Evolutionary conservation across 2,329 filamentous ascomycete genomes (phyloP), one percentile per base, ranked within the genome.

Genomic region (Calonectria pauciramosa): DNA sequence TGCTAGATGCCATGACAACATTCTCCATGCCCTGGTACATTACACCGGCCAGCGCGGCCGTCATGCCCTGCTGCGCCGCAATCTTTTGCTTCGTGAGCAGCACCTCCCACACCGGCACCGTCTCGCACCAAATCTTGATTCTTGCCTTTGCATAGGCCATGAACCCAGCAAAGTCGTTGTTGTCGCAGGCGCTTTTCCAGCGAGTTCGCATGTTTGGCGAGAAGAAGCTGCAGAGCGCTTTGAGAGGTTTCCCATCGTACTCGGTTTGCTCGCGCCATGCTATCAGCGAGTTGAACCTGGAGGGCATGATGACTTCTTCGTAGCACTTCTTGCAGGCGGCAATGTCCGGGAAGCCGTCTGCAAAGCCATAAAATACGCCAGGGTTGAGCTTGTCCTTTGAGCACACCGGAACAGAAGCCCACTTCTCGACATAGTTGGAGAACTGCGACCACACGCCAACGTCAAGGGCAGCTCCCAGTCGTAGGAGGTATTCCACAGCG

Each of bases 181-280:
- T 51, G 16, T 36, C 47, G 20, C 64, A 67, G 14, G 64, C 64
- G 16, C 1, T 26, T 7, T 36, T 52, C 64, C 64, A 67, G 16
- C 64, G n/a, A 8, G 44, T 16, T 34, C 64, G 64, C 64, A 67
- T 67, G 16, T 49, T 51, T 16, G 47, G 44, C 14, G 64, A 67
- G 26, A 59, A 68, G 34, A 59, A 68, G 51, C 52, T 68, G 36
- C 66, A 59, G 2, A 68, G 44, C 14, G 66, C 66, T 36, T 68
- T 68, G 1, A 68, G 36, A 11, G 64, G 64, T 7, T 52, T 34
- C 7, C 64, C 64, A 20, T 67, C 13, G 8, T 47, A 51, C 16
- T 47, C 32, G 4, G 66, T 59, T 36, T 68, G 32, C 3, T 54
- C 66, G 1, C 47, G 47, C 13, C 44, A 47, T 3, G 41, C 47